Conservation (phyloP, 352 stramenopile species). For the Halophytophthora polymorphica region DNA sequence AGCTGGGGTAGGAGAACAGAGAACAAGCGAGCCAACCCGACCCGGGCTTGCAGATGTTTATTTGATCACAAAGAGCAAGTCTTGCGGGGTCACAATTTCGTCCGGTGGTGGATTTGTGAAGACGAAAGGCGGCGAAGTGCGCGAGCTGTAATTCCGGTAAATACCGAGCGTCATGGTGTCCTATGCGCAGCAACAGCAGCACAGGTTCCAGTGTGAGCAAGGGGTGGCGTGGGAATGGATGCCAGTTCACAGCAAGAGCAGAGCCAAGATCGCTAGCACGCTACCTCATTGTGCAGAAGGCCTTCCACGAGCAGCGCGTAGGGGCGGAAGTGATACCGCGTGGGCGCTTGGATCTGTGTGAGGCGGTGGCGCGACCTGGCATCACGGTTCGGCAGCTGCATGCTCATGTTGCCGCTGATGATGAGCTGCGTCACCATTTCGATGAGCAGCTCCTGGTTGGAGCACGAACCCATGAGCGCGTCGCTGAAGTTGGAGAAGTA, state of each 20-base stretch:
- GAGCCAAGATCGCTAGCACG: constrained; percentile 3
- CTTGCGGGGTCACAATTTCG: constrained; percentile 52
- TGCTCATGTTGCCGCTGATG: constrained; percentile 51
- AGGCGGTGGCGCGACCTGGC: constrained; percentile 39
- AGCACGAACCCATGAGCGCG: constrained; percentile 56
- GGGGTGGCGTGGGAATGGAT: not conserved
- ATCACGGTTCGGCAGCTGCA: constrained; percentile 48
- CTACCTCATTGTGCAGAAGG: constrained; percentile 58
- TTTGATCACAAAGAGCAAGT: constrained; percentile 71
- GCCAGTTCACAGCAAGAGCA: not conserved
- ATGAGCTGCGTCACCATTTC: constrained; percentile 68
- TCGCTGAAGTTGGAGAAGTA: constrained; percentile 77
- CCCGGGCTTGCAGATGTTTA: constrained; percentile 16
- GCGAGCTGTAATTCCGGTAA: constrained; percentile 38
- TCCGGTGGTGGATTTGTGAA: constrained; percentile 62
- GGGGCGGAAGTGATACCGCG: constrained; percentile 53
- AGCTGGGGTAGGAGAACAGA: not conserved
- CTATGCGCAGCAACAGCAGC: constrained; percentile 21
- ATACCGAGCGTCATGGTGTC: constrained; percentile 55
- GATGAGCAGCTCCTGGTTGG: constrained; percentile 56
- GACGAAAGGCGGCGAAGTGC: constrained; percentile 47
- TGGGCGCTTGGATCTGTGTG: constrained; percentile 49
- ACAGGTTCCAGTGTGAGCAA: too few species aligned
- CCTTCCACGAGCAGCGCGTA: constrained; percentile 58
- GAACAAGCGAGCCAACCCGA: not conserved